Conservation (phyloP, 164 flowering plant species). For the Santalum album region DNA sequence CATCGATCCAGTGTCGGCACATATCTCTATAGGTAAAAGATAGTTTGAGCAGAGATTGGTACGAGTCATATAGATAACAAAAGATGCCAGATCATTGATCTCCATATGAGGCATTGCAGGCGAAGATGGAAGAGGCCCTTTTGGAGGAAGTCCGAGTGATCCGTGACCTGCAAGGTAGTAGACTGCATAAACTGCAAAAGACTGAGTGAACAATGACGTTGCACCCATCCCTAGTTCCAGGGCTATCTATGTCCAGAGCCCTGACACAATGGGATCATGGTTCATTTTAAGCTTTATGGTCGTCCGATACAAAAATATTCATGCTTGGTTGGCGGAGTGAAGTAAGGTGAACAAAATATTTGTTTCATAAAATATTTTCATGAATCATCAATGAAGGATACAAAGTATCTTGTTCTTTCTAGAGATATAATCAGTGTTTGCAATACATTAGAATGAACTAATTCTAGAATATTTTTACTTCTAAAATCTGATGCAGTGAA, state of each 20-base stretch:
- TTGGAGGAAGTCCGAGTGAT: constrained; percentile 4
- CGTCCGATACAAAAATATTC: no score
- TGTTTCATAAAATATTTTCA: no score
- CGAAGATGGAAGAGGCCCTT: constrained; percentile 3
- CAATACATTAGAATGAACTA: no score
- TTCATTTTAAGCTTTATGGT: no score
- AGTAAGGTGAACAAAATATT: no score
- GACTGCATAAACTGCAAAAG: constrained; percentile 22
- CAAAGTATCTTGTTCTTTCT: no score
- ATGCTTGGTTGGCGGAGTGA: no score
- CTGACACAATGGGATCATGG: constrained; percentile 37
- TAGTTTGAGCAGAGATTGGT: constrained; percentile 5
- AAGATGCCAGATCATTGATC: constrained; percentile 29
- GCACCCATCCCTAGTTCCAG: constrained; percentile 20
- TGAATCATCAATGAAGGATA: no score
- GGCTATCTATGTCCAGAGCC: constrained; percentile 35
- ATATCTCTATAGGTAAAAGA: no score
- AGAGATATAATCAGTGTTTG: no score
- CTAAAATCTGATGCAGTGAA: no score
- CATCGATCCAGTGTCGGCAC: constrained; percentile 18
- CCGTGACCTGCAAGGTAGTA: constrained; percentile 21
- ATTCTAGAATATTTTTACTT: no score
- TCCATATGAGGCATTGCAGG: constrained; percentile 30
- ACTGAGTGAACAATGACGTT: constrained; percentile 45
- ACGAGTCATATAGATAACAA: constrained; percentile 7